Percentiles rank a stretch among this genome's conserved stretches.
These are phyloP conservation scores for Panaeolus cyanescens DNA, from an alignment of 768 basidiomycete genomes.

Conservation along the genomic window DNA sequence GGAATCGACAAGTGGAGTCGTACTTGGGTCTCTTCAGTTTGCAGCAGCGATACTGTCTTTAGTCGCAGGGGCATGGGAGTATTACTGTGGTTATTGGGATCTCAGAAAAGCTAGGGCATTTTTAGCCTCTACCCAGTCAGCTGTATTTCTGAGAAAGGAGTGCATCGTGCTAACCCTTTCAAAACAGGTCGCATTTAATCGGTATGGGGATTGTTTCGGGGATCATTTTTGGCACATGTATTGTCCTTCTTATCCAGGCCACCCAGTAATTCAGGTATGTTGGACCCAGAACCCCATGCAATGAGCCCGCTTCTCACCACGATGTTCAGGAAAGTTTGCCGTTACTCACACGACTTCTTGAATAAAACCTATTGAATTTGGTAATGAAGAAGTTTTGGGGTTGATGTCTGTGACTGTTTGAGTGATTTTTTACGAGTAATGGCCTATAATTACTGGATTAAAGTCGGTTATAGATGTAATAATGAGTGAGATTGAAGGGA, in stretches of 20 bases:
- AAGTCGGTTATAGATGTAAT: not conserved
- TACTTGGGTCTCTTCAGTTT: conserved; percentile 56
- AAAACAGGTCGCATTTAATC: conserved; percentile 49
- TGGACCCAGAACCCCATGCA: not conserved
- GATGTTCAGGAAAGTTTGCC: not conserved
- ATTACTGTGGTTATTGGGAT: conserved; percentile 57
- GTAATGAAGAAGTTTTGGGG: no score
- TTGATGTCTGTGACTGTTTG: no score
- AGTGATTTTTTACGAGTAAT: no score
- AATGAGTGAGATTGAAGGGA: conserved; percentile 4
- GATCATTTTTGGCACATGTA: conserved; percentile 52
- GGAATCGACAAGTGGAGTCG: conserved; percentile 25
- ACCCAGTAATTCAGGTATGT: conserved; percentile 6
- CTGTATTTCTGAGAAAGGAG: conserved; percentile 9
- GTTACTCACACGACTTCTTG: not conserved
- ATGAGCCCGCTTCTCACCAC: not conserved
- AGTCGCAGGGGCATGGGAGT: conserved; percentile 66
- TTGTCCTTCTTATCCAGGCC: conserved; percentile 47
- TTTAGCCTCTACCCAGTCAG: conserved; percentile 57
- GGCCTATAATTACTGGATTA: no score
- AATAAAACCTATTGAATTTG: no score
- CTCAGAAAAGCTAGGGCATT: conserved; percentile 62
- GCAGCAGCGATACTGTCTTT: conserved; percentile 55
- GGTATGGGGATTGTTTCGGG: conserved; percentile 51
- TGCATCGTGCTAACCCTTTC: no score